Conservation (phyloP, 371 early-diverging fungal species). For the Lichtheimia corymbifera region DNA sequence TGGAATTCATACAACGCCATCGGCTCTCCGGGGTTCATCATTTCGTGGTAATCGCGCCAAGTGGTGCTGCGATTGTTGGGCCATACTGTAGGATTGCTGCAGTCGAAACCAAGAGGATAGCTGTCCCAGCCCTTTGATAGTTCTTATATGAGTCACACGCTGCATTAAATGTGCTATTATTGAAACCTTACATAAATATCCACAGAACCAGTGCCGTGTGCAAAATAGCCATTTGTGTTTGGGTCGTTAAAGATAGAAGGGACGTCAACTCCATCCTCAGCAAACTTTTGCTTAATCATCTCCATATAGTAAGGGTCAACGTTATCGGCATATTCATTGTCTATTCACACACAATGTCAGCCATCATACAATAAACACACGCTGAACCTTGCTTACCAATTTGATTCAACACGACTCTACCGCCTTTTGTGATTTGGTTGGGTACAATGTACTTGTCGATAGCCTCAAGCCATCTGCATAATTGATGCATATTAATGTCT, state of each 20-base stretch:
- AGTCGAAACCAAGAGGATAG: constrained; percentile 16
- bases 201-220: constrained; percentile 2
- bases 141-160: no score
- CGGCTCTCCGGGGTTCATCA: constrained; percentile 7
- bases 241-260: constrained; percentile 13
- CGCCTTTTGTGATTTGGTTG: constrained; percentile 19
- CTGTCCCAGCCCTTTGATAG: constrained; percentile 7
- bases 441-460: constrained; percentile 16
- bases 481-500: not conserved
- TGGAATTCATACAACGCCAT: constrained; percentile 21
- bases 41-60: constrained; percentile 7
- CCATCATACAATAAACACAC: not conserved
- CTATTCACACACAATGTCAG: not conserved
- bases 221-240: constrained; percentile 2
- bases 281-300: constrained; percentile 8
- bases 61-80: not conserved
- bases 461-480: constrained; percentile 12
- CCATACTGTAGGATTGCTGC: constrained; percentile 15
- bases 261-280: constrained; percentile 14
- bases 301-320: constrained; percentile 10
- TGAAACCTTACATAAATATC: constrained; percentile 7
- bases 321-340: constrained; percentile 13
- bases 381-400: not conserved
- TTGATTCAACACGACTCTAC: constrained; percentile 10
- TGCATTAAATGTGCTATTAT: not conserved